Conservation (phyloP, 192 early-diverging fungal genomes). For the Coemansia sp. region DNA sequence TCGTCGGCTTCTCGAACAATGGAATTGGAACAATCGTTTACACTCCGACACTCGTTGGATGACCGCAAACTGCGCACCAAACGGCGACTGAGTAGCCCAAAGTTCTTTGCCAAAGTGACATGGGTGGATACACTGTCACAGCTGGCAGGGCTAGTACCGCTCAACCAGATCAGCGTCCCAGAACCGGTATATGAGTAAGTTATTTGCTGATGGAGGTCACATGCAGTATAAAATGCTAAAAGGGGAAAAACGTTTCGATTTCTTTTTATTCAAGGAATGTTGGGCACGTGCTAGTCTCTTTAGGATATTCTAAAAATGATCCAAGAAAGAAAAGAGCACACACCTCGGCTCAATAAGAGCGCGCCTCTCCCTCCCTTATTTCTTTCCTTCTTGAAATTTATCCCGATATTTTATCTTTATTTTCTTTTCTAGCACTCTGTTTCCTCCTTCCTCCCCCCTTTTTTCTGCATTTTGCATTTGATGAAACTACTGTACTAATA, state of each 20-base stretch:
- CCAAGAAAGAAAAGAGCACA: neutral
- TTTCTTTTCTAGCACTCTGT: neutral
- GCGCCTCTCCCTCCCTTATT: neutral
- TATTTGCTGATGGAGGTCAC: neutral
- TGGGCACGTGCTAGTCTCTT: neutral
- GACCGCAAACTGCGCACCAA: conserved; percentile 8
- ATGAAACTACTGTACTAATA: neutral
- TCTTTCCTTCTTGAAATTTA: neutral
- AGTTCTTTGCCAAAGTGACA: conserved; percentile 82
- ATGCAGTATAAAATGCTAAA: neutral
- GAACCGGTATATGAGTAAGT: conserved; percentile 47
- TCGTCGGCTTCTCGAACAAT: neutral
- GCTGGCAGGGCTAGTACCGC: conserved; percentile 64
- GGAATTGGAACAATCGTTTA: neutral
- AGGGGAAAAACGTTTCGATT: neutral
- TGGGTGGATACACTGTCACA: conserved; percentile 76
- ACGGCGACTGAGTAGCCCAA: conserved; percentile 63
- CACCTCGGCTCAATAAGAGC: too few species aligned
- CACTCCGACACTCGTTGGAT: neutral
- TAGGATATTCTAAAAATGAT: neutral
- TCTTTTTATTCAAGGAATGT: neutral
- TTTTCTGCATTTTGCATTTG: neutral
- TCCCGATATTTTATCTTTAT: neutral
- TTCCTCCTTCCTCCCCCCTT: neutral
- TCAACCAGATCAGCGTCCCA: conserved; percentile 74